Conservation (phyloP, 1,284 basidiomycete species). For the Cystobasidium sp. region DNA sequence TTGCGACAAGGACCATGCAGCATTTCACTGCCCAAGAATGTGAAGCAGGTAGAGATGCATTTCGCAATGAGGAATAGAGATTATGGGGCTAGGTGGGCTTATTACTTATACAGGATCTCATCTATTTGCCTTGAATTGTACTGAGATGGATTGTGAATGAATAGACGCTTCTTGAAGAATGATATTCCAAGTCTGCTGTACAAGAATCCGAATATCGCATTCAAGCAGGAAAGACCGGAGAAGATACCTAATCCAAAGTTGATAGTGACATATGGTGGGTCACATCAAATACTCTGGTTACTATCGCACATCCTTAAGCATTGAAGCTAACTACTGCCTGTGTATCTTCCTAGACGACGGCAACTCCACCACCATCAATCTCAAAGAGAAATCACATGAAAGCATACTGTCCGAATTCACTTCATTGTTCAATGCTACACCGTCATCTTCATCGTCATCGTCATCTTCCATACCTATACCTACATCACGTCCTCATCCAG, state of each 20-base stretch:
- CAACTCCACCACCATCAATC: conserved; percentile 7
- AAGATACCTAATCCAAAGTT: conserved; percentile 25
- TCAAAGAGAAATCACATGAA: conserved; percentile 29
- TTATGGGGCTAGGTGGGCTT: conserved; percentile 32
- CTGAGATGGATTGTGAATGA: no score
- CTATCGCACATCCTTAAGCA: neutral
- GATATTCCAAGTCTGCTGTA: conserved; percentile 35
- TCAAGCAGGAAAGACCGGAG: conserved; percentile 36
- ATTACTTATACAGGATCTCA: neutral
- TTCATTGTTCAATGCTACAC: neutral
- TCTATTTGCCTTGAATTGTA: no score
- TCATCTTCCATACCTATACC: neutral
- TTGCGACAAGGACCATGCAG: conserved; percentile 31
- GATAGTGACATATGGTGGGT: conserved; percentile 27
- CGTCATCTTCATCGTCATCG: neutral
- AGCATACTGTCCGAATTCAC: conserved; percentile 17
- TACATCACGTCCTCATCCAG: neutral
- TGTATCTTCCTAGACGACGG: conserved; percentile 11
- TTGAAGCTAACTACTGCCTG: neutral
- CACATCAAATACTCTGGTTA: neutral
- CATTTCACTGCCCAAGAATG: conserved; percentile 9
- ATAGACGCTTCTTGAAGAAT: conserved; percentile 20
- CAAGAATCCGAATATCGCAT: conserved; percentile 20
- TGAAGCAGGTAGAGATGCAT: conserved; percentile 29
- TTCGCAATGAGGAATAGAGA: conserved; percentile 34